A percentile compares a stretch with the other conserved stretches of the same genome.
These are phyloP conservation scores for Epichloe typhina DNA, from an alignment of 2,329 filamentous ascomycete genomes.

Conservation along the genomic window DNA sequence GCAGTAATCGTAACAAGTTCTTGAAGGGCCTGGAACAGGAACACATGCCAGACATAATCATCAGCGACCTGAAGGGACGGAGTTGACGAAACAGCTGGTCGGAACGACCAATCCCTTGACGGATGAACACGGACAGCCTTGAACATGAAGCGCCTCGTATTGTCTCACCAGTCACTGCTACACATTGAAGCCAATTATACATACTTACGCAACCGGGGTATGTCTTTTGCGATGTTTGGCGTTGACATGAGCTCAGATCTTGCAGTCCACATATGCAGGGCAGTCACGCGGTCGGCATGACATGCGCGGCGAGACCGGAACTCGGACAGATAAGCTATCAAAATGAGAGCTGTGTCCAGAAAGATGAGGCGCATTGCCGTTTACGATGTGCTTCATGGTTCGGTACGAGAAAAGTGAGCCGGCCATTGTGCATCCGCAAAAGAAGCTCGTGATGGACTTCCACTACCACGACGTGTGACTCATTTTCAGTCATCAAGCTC, in stretches of 20 bases:
- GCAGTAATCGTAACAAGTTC: neutral
- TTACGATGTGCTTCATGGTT: neutral
- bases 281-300: neutral
- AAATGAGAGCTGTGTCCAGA: neutral
- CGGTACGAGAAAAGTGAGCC: neutral
- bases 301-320: neutral
- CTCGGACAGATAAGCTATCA: neutral
- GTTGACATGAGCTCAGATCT: constrained; percentile 3
- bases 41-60: neutral
- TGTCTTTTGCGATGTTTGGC: neutral
- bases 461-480: neutral
- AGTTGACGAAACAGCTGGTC: no score
- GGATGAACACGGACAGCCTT: no score
- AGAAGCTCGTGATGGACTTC: neutral
- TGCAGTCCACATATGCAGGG: neutral
- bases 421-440: neutral
- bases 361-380: neutral
- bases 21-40: neutral
- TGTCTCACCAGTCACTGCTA: neutral
- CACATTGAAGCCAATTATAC: neutral
- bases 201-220: neutral
- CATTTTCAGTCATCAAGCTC: neutral
- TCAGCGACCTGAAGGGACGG: neutral
- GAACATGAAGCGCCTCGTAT: no score
- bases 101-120: no score